Base-by-base conservation (phyloP, 495 filamentous ascomycete genomes). In the Ramalina peruviana region DNA sequence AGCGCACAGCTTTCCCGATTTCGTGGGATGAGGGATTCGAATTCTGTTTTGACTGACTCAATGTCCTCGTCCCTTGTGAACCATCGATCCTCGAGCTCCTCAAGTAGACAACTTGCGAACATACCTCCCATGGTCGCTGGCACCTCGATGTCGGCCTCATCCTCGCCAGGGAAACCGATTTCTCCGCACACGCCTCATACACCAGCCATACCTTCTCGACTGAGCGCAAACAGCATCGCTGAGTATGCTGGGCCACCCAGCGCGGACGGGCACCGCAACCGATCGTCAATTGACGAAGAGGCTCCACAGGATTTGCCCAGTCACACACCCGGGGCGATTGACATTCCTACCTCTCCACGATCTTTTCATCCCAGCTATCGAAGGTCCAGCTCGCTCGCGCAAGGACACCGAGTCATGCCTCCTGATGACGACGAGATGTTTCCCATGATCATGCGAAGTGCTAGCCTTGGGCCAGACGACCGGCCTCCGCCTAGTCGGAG, bases 161-260 rank as follows among this genome's bases (percentile, higher is more conserved):
- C 89, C 2, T 93, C 88, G 3, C 88, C 86, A 6, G 88, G 88
- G 48, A 97, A 95, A 56, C 87, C 90, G 1, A 74, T 94, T 42
- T 94, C 87, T 2, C 89, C 89, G 11, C 89, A 95, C 63, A 95
- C 89, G 0, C 90, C 90, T 9, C 90, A 95, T 58, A 94, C 87
- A 5, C 89, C 90, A 4, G 87, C 89, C 16, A 85, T 95, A 41
- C 88, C 89, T 33, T 94, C 88, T 17, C 78, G 90, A n/a, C 65
- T 97, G 40, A 93, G 86, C 61, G 88, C 88, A 13, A 83, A 87
- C 58, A 88, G 83, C 47, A 84, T 86, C 46, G 79, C 83, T n/a
- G 82, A 87, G 58, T 86, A 89, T 57, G 64, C 66, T 43, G 66
- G 73, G 2, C n/a, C 45, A 7, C n/a, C 13, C 19, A 17, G 19